phyloP scores from a whole-genome alignment of 192 early-diverging fungal genomes.

The Ambispora gerdemannii region DNA sequence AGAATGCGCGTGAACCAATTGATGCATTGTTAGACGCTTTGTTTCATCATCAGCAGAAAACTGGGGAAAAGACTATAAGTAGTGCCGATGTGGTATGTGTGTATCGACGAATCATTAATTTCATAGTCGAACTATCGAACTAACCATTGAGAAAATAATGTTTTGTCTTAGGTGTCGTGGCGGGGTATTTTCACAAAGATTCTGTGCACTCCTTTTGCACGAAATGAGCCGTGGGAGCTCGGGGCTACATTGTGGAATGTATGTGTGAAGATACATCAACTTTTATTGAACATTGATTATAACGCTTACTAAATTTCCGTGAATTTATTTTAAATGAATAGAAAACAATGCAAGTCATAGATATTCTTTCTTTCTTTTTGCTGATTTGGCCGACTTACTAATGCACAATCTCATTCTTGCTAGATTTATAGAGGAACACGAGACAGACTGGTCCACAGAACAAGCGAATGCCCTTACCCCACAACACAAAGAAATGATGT shows the following conservation, averaged over 20 bases:
- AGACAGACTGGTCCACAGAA: conserved; percentile 41
- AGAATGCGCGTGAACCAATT: conserved; percentile 65
- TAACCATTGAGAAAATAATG: conserved; percentile 28
- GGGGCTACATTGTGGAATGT: conserved; percentile 70
- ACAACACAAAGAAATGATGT: conserved; percentile 67
- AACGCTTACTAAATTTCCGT: no score
- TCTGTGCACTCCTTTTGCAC: conserved; percentile 71
- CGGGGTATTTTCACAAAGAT: conserved; percentile 90
- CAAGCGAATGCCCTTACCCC: conserved; percentile 43
- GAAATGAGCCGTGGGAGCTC: conserved; percentile 78
- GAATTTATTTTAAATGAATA: no score
- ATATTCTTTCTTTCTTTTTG: not conserved
- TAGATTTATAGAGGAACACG: conserved; percentile 80
- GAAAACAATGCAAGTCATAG: not conserved
- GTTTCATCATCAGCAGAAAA: conserved; percentile 28
- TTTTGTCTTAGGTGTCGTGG: conserved; percentile 58
- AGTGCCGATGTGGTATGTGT: conserved; percentile 37
- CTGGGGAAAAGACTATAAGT: conserved; percentile 1
- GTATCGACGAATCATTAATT: not conserved
- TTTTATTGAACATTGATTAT: no score
- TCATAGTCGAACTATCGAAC: not conserved
- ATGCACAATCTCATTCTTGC: no score
- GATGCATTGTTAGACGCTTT: conserved; percentile 75
- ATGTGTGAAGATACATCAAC: no score
- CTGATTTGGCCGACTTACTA: no score